These are phyloP conservation scores for Talaromyces verruculosus DNA, from an alignment of 2,329 filamentous ascomycete species.

Conservation along the genomic window DNA sequence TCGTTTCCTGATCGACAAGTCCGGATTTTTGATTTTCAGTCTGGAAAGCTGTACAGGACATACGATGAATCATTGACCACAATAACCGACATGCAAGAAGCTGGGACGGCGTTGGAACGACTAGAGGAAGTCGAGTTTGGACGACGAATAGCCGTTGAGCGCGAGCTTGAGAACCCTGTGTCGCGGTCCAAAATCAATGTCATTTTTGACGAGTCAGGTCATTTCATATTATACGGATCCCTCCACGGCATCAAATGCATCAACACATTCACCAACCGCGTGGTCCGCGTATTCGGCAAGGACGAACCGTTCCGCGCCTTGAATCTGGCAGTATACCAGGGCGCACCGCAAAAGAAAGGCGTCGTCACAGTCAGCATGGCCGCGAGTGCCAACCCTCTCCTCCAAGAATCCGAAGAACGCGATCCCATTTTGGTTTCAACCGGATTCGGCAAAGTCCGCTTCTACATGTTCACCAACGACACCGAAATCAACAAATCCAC, in stretches of 20 bases:
- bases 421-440: slow-evolving; percentile 88
- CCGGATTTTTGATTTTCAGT: slow-evolving; percentile 86
- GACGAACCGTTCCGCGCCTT: slow-evolving; percentile 85
- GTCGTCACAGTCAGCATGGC: slow-evolving; percentile 96
- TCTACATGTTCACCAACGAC: slow-evolving; percentile 98
- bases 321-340: slow-evolving; percentile 86
- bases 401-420: slow-evolving; percentile 85
- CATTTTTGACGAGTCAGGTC: slow-evolving; percentile 91
- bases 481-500: slow-evolving; percentile 77
- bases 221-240: slow-evolving; percentile 93
- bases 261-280: slow-evolving; percentile 90
- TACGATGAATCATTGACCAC: slow-evolving; percentile 93
- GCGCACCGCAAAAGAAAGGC: slow-evolving; percentile 89
- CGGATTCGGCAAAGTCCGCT: slow-evolving; percentile 81
- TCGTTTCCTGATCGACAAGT: slow-evolving; percentile 94
- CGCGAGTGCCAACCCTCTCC: slow-evolving; percentile 85
- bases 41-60: slow-evolving; percentile 82
- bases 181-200: slow-evolving; percentile 75
- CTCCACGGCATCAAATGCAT: slow-evolving; percentile 91
- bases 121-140: slow-evolving; percentile 92
- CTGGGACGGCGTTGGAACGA: slow-evolving; percentile 76
- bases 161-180: slow-evolving; percentile 72
- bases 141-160: slow-evolving; percentile 78
- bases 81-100: slow-evolving; percentile 91
- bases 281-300: slow-evolving; percentile 84